phyloP scores from a whole-genome alignment of 2,329 filamentous ascomycete species.

The Pestalotiopsis sp. region DNA sequence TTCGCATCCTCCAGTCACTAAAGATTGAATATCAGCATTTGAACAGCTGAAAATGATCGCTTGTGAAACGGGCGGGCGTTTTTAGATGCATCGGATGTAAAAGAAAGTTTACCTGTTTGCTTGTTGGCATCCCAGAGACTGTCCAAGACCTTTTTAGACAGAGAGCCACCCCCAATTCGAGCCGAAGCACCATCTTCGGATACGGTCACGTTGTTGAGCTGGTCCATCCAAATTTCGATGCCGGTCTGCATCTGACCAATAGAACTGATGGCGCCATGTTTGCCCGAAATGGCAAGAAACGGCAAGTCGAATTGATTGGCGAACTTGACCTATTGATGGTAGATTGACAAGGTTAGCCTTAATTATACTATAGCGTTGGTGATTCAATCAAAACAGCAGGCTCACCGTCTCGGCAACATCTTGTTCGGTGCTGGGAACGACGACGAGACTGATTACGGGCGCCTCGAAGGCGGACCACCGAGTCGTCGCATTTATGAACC shows the following conservation, averaged over 20 bases:
- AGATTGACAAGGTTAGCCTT: background rate
- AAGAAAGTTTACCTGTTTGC: constrained; percentile 42
- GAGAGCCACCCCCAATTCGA: constrained; percentile 50
- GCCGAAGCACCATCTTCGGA: constrained; percentile 45
- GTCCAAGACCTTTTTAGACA: constrained; percentile 48
- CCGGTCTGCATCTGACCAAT: constrained; percentile 51
- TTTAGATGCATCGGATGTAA: background rate
- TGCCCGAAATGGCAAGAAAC: constrained; percentile 55
- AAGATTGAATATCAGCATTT: background rate
- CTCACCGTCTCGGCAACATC: constrained; percentile 40
- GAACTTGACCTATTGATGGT: constrained; percentile 42
- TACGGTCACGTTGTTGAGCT: constrained; percentile 45
- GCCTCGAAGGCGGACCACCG: constrained; percentile 35
- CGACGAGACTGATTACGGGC: constrained; percentile 36
- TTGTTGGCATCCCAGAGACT: constrained; percentile 52
- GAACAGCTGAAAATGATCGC: background rate
- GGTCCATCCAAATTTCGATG: constrained; percentile 50
- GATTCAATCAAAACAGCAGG: background rate
- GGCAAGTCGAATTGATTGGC: constrained; percentile 49
- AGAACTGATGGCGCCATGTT: constrained; percentile 53
- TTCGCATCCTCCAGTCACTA: constrained; percentile 54
- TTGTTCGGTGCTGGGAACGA: constrained; percentile 36
- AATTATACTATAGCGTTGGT: background rate
- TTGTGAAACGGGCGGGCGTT: background rate
- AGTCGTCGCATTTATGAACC: constrained; percentile 27